Evolutionary conservation across 805 yeast genomes (phyloP).

Genomic region (Metschnikowia peoriensis): DNA sequence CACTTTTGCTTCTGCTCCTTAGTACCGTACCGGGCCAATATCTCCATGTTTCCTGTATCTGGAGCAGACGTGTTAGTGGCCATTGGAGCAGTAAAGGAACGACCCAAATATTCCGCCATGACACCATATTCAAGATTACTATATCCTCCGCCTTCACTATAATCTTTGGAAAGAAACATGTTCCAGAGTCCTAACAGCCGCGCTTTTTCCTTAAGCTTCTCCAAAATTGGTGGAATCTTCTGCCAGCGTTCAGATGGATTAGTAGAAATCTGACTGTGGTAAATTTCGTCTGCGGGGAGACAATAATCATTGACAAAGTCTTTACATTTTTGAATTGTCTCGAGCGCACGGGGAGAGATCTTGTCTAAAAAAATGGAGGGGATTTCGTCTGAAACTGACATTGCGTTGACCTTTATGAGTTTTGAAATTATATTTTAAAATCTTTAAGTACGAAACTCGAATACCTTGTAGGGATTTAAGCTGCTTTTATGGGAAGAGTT

Average conservation of each 20-base stretch:
- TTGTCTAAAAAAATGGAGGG: slow-evolving; percentile 41
- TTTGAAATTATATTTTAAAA: neutral
- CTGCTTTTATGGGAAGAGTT: neutral
- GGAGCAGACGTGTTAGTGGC: slow-evolving; percentile 62
- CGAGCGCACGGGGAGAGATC: slow-evolving; percentile 35
- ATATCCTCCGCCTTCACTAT: slow-evolving; percentile 53
- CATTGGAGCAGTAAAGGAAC: slow-evolving; percentile 53
- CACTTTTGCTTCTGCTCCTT: slow-evolving; percentile 41
- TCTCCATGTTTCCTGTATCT: slow-evolving; percentile 64
- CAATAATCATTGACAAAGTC: slow-evolving; percentile 57
- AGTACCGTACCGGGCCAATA: slow-evolving; percentile 42
- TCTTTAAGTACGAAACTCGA: too few species aligned
- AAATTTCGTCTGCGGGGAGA: slow-evolving; percentile 53
- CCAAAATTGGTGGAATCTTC: slow-evolving; percentile 45
- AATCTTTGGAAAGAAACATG: slow-evolving; percentile 50
- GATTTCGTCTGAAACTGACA: slow-evolving; percentile 31
- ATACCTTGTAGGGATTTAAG: neutral
- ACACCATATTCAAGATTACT: slow-evolving; percentile 63
- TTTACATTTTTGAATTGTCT: slow-evolving; percentile 39
- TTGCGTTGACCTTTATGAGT: neutral
- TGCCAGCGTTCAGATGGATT: slow-evolving; percentile 48
- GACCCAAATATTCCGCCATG: slow-evolving; percentile 63
- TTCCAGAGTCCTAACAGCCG: slow-evolving; percentile 57
- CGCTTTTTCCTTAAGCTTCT: slow-evolving; percentile 53
- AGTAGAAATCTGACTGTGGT: slow-evolving; percentile 35